These are phyloP conservation scores for Yamadazyma philogaea DNA, from an alignment of 805 yeast genomes.

Conservation along the genomic window DNA sequence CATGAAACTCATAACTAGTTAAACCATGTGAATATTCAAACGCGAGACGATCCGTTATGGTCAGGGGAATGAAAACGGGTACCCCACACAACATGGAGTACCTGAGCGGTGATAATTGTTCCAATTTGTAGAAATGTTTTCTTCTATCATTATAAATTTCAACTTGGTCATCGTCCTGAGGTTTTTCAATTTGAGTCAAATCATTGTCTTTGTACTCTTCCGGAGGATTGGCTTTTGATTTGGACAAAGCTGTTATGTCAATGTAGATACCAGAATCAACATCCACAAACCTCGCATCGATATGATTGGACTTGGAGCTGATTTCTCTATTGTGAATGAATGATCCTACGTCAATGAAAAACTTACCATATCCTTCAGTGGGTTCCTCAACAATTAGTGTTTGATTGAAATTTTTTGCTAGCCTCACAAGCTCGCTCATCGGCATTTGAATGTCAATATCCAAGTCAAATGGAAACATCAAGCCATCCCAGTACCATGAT, in stretches of 20 bases:
- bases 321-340: constrained; percentile 26
- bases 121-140: constrained; percentile 48
- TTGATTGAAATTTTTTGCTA: constrained; percentile 24
- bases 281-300: constrained; percentile 54
- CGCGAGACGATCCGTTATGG: constrained; percentile 15
- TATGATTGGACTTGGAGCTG: constrained; percentile 22
- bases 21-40: constrained; percentile 21
- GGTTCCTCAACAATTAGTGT: constrained; percentile 32
- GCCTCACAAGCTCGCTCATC: constrained; percentile 18
- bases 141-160: constrained; percentile 49
- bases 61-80: constrained; percentile 20
- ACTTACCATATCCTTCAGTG: constrained; percentile 24
- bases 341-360: constrained; percentile 28
- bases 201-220: constrained; percentile 15
- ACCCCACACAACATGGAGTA: constrained; percentile 53
- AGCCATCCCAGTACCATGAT: constrained; percentile 32
- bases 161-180: constrained; percentile 8
- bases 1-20: constrained; percentile 15
- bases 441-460: constrained; percentile 32
- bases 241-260: constrained; percentile 49
- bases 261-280: constrained; percentile 55
- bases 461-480: constrained; percentile 26
- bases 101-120: constrained; percentile 50
- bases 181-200: constrained; percentile 9
- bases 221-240: constrained; percentile 16